Conservation (phyloP, 306 rosid genomes). For the Acacia acuminata region DNA sequence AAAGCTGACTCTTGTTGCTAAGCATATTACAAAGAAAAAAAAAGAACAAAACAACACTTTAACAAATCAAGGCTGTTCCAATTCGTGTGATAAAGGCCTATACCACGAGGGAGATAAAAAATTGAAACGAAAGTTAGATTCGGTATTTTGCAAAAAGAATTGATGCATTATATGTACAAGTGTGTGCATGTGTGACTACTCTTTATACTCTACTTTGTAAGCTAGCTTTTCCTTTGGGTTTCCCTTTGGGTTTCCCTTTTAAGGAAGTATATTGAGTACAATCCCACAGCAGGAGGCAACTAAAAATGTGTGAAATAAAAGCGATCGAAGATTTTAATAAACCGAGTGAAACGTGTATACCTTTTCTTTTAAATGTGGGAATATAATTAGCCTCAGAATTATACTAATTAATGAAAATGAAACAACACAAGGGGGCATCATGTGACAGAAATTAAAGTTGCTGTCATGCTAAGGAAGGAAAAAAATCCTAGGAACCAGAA, state of each 20-base stretch:
- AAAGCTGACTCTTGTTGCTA: constrained; percentile 17
- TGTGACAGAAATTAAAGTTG: constrained; percentile 33
- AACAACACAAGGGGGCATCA: constrained; percentile 32
- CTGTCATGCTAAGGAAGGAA: constrained; percentile 33
- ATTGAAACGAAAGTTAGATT: background rate
- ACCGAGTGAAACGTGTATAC: background rate
- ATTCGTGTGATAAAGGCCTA: background rate
- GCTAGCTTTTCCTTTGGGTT: constrained; percentile 30
- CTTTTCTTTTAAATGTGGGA: background rate
- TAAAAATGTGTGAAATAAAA: constrained; percentile 10
- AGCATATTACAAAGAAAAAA: background rate
- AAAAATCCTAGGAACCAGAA: constrained; percentile 13
- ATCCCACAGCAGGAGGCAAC: background rate
- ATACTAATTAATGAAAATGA: background rate
- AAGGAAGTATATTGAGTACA: background rate
- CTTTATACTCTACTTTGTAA: constrained; percentile 17
- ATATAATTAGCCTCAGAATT: background rate
- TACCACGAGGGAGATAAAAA: background rate
- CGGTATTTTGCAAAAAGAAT: background rate
- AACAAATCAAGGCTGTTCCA: background rate
- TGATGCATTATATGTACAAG: background rate
- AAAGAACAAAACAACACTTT: background rate
- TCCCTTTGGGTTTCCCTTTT: constrained; percentile 27
- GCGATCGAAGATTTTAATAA: background rate
- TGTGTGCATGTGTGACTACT: background rate